Percentiles rank a stretch among this genome's conserved stretches.
Conservation (phyloP, 306 rosid genomes). For the Lotus japonicus region DNA sequence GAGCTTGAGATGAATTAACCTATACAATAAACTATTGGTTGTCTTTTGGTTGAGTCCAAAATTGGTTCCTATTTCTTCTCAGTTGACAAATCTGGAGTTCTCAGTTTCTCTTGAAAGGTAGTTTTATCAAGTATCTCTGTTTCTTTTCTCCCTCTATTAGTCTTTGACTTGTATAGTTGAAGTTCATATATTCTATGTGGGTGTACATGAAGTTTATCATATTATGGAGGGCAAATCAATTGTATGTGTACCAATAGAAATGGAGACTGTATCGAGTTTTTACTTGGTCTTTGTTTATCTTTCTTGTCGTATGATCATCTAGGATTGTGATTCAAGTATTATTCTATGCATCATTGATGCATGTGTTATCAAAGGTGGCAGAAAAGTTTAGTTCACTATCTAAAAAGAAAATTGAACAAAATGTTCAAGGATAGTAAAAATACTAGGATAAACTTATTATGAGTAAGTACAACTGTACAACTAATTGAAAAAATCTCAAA, state of each 20-base stretch:
- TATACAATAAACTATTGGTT: constrained; percentile 47
- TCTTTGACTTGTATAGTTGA: constrained; percentile 71
- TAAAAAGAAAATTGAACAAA: not conserved
- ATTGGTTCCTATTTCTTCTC: constrained; percentile 37
- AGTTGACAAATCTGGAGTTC: constrained; percentile 56
- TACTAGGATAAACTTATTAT: not conserved
- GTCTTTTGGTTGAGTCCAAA: constrained; percentile 50
- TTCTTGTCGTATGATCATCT: not conserved
- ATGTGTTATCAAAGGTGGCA: not conserved
- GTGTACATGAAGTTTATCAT: constrained; percentile 54
- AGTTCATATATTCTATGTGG: constrained; percentile 35
- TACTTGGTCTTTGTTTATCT: constrained; percentile 1
- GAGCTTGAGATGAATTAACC: constrained; percentile 61
- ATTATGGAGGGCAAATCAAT: constrained; percentile 25
- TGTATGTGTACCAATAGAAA: constrained; percentile 15
- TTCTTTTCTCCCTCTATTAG: constrained; percentile 25
- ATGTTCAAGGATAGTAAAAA: not conserved
- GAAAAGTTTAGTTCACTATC: not conserved
- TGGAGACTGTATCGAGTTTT: constrained; percentile 5
- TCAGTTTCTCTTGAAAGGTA: constrained; percentile 71
- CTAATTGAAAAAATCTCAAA: not conserved
- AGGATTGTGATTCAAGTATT: constrained; percentile 6
- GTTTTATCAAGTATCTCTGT: constrained; percentile 42
- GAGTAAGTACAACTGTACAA: constrained; percentile 13
- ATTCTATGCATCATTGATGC: not conserved